Conservation (phyloP, 306 rosid species). For the Dalbergia oliveri region DNA sequence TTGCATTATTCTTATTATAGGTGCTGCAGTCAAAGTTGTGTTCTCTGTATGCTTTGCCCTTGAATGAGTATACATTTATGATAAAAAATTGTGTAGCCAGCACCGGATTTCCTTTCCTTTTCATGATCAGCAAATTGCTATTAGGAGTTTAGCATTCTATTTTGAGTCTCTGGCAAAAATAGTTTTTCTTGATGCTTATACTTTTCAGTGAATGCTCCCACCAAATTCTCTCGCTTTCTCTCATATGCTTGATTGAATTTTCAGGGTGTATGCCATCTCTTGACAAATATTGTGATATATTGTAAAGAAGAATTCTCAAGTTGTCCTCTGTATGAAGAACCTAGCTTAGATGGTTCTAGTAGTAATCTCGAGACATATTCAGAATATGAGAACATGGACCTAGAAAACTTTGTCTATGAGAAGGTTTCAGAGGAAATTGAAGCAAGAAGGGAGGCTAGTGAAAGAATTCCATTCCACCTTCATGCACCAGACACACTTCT, state of each 20-base stretch:
- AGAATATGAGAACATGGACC: conserved; percentile 91
- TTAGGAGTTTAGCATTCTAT: conserved; percentile 7
- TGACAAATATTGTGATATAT: conserved; percentile 77
- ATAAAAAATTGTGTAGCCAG: not conserved
- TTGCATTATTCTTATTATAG: not conserved
- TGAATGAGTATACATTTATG: conserved; percentile 30
- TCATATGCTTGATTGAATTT: conserved; percentile 48
- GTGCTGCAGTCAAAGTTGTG: not conserved
- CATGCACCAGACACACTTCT: conserved; percentile 79
- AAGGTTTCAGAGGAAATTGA: conserved; percentile 91
- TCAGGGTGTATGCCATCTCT: conserved; percentile 90
- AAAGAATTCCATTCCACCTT: conserved; percentile 80
- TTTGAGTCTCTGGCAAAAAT: not conserved
- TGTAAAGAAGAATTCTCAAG: conserved; percentile 76
- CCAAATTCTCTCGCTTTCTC: not conserved
- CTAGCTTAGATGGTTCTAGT: conserved; percentile 72
- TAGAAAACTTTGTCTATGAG: conserved; percentile 85
- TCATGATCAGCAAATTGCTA: not conserved
- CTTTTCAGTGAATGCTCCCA: not conserved
- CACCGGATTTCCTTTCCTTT: conserved; percentile 15
- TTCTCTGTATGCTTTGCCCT: not conserved
- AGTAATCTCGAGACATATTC: conserved; percentile 76
- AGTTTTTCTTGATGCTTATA: not conserved
- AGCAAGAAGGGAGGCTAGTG: conserved; percentile 80
- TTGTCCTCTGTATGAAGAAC: conserved; percentile 68